Evolutionary conservation across 2,329 filamentous ascomycete species (phyloP).

Genomic region (Penicillium corylophilum): DNA sequence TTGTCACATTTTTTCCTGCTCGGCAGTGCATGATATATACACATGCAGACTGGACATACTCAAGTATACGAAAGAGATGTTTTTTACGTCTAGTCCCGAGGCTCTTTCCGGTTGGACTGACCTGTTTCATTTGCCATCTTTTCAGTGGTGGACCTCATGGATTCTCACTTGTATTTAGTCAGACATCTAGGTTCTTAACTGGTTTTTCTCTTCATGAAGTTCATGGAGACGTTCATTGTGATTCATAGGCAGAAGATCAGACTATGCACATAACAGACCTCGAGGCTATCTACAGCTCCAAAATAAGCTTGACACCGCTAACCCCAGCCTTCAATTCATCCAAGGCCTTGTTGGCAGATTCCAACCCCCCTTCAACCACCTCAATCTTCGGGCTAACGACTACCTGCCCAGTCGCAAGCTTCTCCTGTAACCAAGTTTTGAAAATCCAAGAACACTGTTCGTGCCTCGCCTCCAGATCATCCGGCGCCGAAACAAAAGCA

Average conservation of each 20-base stretch:
- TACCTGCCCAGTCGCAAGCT: constrained; percentile 14
- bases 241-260: background rate
- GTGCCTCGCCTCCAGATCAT: constrained; percentile 5
- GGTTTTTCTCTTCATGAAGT: background rate
- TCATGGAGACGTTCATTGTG: background rate
- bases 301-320: constrained; percentile 24
- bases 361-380: constrained; percentile 17
- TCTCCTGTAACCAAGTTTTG: constrained; percentile 16
- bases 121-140: background rate
- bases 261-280: no score
- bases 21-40: background rate
- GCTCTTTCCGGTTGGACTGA: background rate
- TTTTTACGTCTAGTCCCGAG: constrained; percentile 1
- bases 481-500: constrained; percentile 11
- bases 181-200: background rate
- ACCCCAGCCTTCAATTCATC: constrained; percentile 23
- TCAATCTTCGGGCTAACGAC: constrained; percentile 21
- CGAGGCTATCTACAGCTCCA: constrained; percentile 3
- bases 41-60: constrained; percentile 17
- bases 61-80: constrained; percentile 23
- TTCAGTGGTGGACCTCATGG: background rate
- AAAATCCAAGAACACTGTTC: constrained; percentile 14
- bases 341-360: constrained; percentile 17
- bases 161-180: background rate
- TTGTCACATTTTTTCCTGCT: background rate